Evolutionary conservation across 768 basidiomycete species (phyloP), one percentile per base, ranked within the genome.

Genomic region (Suillus occidentalis): DNA sequence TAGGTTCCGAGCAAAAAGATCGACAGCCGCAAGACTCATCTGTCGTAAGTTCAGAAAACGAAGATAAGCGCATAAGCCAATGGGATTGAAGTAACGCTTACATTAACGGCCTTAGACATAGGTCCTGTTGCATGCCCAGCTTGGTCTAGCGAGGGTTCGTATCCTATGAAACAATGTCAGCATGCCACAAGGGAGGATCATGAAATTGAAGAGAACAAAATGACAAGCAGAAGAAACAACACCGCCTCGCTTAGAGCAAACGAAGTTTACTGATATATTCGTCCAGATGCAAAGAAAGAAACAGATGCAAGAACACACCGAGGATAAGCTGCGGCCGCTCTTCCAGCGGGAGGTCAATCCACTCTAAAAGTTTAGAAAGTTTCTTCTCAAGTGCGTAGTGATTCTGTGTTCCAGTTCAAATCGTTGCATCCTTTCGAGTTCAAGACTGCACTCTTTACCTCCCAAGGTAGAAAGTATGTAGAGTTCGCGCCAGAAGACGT

Each of bases 111-210:
- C 4, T 81, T 79, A 12, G 91, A 91, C 73, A 82, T 82, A 0
- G 92, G 91, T 0, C 91, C 91, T 1, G 85, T 81, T 4, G 78
- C 74, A 72, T 95, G 93, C 1, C 93, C 93, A 1, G 91, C 91
- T 79, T 95, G 93, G 72, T 95, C 93, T 36, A 94, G 79, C 4
- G 91, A 92, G 2, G 92, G 91, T 67, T 95, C 93, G 65, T 95
- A 95, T 0, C 86, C 91, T 92, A 61, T 42, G 62, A 47, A 28
- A 31, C 16, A 22, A 43, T 7, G 12, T 63, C 22, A 40, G 36
- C 45, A 60, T 28, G 22, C 14, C 34, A 50, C 12, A 34, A 28
- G 10, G 34, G 25, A 28, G 47, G 18, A 31, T 55, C 56, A 69
- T 45, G 56, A 45, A 31, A 25, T 18, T 22, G 62, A 12, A 67